A percentile compares a stretch with the other conserved stretches of the same genome.
These are phyloP conservation scores for Boletus sensibilis DNA, from an alignment of 768 basidiomycete genomes.

Conservation along the genomic window DNA sequence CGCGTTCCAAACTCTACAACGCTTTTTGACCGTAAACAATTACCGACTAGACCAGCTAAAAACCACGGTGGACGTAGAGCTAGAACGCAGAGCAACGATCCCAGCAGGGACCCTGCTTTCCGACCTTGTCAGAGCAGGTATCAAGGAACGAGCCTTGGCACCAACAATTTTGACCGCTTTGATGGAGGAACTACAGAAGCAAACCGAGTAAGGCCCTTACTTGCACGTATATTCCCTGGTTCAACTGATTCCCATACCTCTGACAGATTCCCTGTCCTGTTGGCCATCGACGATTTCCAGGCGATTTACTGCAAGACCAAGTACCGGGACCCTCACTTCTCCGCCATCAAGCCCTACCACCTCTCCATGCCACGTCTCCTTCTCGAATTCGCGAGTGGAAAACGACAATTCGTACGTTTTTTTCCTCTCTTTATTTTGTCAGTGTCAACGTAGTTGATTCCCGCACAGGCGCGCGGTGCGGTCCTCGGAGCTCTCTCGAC, in stretches of 20 bases:
- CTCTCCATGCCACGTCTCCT: conserved; percentile 75
- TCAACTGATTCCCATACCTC: not conserved
- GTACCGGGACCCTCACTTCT: conserved; percentile 76
- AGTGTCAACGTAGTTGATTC: not conserved
- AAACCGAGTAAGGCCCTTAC: conserved; percentile 52
- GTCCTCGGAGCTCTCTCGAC: conserved; percentile 69
- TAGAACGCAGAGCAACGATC: conserved; percentile 48
- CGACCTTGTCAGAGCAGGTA: conserved; percentile 57
- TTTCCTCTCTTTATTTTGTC: not conserved
- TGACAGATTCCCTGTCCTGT: conserved; percentile 67
- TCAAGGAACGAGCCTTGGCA: conserved; percentile 50
- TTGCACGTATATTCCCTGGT: not conserved
- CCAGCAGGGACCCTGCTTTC: conserved; percentile 48
- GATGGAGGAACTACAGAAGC: conserved; percentile 59
- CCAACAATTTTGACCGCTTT: conserved; percentile 58
- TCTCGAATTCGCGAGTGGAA: conserved; percentile 76
- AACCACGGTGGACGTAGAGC: conserved; percentile 40
- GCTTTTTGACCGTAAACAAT: conserved; percentile 60
- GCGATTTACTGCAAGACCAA: conserved; percentile 64
- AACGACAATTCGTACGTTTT: conserved; percentile 59
- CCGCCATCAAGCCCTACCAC: conserved; percentile 68
- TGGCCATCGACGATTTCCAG: conserved; percentile 90
- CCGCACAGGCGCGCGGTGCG: conserved; percentile 59
- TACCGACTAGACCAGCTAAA: conserved; percentile 41
- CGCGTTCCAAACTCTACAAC: conserved; percentile 61